Conservation (phyloP, 2,329 filamentous ascomycete genomes). For the Cladorrhinum sp. region DNA sequence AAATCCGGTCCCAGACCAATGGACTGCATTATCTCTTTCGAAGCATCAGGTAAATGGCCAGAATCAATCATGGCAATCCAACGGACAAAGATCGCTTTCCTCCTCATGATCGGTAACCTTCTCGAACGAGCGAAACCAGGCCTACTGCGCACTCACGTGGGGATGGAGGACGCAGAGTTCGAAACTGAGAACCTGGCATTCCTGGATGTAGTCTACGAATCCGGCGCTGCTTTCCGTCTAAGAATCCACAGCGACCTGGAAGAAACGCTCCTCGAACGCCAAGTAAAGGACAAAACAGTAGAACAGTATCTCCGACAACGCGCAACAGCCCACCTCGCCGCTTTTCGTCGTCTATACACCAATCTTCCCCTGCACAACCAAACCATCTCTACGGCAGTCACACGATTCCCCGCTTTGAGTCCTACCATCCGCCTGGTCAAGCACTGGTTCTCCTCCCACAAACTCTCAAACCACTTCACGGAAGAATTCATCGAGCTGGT, state of each 20-base stretch:
- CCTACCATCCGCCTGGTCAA: slow-evolving; percentile 81
- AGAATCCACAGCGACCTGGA: slow-evolving; percentile 89
- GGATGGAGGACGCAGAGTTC: slow-evolving; percentile 71
- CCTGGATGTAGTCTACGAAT: slow-evolving; percentile 74
- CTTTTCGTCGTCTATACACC: slow-evolving; percentile 68
- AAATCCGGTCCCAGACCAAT: slow-evolving; percentile 54
- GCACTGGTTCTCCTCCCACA: slow-evolving; percentile 83
- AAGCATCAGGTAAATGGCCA: slow-evolving; percentile 90
- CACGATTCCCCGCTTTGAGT: slow-evolving; percentile 74
- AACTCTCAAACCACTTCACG: slow-evolving; percentile 70
- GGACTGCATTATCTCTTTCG: slow-evolving; percentile 83
- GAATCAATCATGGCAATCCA: slow-evolving; percentile 90
- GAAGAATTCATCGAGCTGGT: slow-evolving; percentile 84
- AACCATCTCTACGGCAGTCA: slow-evolving; percentile 75
- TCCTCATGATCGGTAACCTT: slow-evolving; percentile 70
- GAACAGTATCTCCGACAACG: slow-evolving; percentile 65
- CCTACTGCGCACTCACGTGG: slow-evolving; percentile 65
- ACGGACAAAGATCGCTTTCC: slow-evolving; percentile 87
- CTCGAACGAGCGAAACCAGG: slow-evolving; percentile 57
- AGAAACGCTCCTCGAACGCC: slow-evolving; percentile 73
- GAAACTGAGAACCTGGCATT: slow-evolving; percentile 74
- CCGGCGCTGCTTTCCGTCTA: slow-evolving; percentile 73
- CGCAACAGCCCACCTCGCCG: slow-evolving; percentile 64
- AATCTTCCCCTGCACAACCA: slow-evolving; percentile 77
- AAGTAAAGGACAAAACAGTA: slow-evolving; percentile 68